Percentiles rank a stretch among this genome's conserved stretches.
phyloP scores from a whole-genome alignment of 169 alveolate species.

The Babesia bovis region DNA sequence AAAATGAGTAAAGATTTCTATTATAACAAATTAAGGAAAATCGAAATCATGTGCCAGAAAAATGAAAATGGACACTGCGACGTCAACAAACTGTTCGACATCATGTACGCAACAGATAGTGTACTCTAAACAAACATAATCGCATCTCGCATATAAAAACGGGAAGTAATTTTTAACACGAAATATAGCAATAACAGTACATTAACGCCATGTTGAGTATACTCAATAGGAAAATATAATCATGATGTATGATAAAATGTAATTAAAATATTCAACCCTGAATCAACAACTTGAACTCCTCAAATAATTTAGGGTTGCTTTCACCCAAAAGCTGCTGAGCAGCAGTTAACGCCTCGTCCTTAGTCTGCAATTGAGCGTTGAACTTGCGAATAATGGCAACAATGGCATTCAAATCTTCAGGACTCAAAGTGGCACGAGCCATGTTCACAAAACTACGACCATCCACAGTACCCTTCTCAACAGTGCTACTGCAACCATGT shows the following conservation, averaged over 20 bases:
- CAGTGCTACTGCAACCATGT: conserved; percentile 1
- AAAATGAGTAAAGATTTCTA: conserved; percentile 90
- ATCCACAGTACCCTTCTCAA: conserved; percentile 44
- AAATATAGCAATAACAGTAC: no score
- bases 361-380: conserved; percentile 81
- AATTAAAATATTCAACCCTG: neutral
- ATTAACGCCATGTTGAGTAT: no score
- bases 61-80: conserved; percentile 56
- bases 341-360: conserved; percentile 75
- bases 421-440: conserved; percentile 73
- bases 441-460: conserved; percentile 67
- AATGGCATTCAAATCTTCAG: conserved; percentile 78
- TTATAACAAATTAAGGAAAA: conserved; percentile 87
- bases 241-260: neutral
- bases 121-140: neutral
- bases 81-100: conserved; percentile 59
- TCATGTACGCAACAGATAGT: conserved; percentile 54
- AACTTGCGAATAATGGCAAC: conserved; percentile 81
- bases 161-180: no score
- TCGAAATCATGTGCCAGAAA: conserved; percentile 87
- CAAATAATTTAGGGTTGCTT: conserved; percentile 25
- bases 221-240: no score
- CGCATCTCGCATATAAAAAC: neutral
- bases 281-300: conserved; percentile 56
- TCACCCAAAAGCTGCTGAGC: conserved; percentile 73